Base-by-base conservation (phyloP, 2,329 filamentous ascomycete genomes). In the Fusarium algeriense region DNA sequence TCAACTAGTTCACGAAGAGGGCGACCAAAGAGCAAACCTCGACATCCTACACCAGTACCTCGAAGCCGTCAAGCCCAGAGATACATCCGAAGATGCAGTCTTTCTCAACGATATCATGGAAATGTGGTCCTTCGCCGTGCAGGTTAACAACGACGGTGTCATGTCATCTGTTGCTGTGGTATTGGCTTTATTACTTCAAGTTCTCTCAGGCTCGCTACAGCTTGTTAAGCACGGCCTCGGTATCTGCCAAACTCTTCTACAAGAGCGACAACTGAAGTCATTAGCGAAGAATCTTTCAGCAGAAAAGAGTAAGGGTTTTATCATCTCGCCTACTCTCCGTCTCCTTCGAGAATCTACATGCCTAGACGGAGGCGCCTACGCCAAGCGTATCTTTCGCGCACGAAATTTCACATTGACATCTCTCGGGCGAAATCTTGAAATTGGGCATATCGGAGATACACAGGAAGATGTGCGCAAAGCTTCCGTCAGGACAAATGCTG, bases 251-350 rank as follows among this genome's bases (percentile, higher is more conserved):
- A 93, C 93, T 19, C 83, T 98, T 44, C 83, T 99, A 32, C 92
- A 94, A 75, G 92, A 92, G 70, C 89, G 91, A 30, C 93, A 97
- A 73, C 85, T 95, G 69, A 93, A 95, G 74, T 87, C 97, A 6
- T 83, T 98, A 28, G 90, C 93, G 35, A 90, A 91, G 65, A 94
- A 93, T 65, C 83, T 98, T 20, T 91, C 93, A 6, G 90, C 93
- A 0, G 91, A 93, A 28, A 95, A 94, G 80, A 87, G 90, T 50
- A 97, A 97, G 78, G 94, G 94, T 41, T 94, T 93, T 80, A 85
- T 98, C 64, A 95, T 98, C 67, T 96, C 94, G 5, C 95, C 96
- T 2, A 95, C 93, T 28, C 83, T 99, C 64, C 90, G 95, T 61
- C 83, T 99, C 55, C 86, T 99, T 65, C 93, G 91, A 55, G 95